Percentiles rank a stretch among this genome's conserved stretches.
phyloP scores from a whole-genome alignment of 129 eudicot species.

The Apium graveolens region DNA sequence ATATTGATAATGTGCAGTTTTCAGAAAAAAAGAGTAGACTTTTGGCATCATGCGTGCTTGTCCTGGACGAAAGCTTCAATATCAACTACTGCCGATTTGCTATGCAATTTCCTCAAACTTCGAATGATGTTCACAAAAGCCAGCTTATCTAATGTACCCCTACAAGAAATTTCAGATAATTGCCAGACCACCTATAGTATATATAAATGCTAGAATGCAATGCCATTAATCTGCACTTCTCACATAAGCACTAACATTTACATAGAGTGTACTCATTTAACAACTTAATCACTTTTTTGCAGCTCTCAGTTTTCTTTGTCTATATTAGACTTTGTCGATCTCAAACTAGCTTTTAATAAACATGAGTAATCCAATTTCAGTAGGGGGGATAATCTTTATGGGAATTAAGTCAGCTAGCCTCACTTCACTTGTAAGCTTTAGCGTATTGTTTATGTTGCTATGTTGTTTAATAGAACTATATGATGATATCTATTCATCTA shows the following conservation, averaged over 20 bases:
- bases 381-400: neutral
- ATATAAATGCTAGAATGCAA: neutral
- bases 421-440: conserved; percentile 13
- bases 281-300: neutral
- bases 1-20: neutral
- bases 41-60: neutral
- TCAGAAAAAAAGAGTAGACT: neutral
- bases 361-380: conserved; percentile 12
- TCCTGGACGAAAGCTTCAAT: neutral
- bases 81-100: neutral
- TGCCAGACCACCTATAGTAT: neutral
- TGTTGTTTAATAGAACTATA: conserved; percentile 28
- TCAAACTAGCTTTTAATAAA: neutral
- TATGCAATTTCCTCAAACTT: neutral
- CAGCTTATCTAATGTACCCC: neutral
- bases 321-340: neutral
- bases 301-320: neutral
- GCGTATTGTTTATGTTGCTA: conserved; percentile 16
- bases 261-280: neutral
- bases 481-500: conserved; percentile 24
- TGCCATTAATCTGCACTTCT: neutral
- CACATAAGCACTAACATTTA: neutral
- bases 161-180: neutral
- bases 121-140: neutral
- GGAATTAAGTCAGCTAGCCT: conserved; percentile 15